phyloP scores from a whole-genome alignment of 2,329 filamentous ascomycete species.

The Hymenoscyphus fructigenus region DNA sequence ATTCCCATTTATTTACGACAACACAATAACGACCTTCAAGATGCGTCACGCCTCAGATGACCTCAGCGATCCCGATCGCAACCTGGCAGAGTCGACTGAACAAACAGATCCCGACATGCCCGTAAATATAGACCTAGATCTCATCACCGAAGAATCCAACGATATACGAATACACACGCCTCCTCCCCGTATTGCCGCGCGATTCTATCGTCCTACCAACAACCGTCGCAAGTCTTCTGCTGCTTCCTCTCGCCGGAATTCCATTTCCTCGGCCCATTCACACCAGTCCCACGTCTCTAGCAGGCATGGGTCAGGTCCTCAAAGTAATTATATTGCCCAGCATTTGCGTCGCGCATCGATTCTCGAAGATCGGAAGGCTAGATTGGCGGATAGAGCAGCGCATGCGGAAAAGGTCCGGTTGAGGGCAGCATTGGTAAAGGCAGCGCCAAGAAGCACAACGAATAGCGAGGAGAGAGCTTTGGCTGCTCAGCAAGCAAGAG shows the following conservation, averaged over 20 bases:
- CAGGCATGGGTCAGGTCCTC: slow-evolving; percentile 52
- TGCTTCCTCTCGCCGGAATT: slow-evolving; percentile 76
- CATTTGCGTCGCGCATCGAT: slow-evolving; percentile 78
- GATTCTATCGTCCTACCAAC: slow-evolving; percentile 69
- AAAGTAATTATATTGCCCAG: slow-evolving; percentile 76
- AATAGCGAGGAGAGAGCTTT: slow-evolving; percentile 74
- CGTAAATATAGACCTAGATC: slow-evolving; percentile 30
- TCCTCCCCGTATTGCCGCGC: slow-evolving; percentile 74
- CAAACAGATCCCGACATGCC: slow-evolving; percentile 20
- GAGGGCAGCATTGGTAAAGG: slow-evolving; percentile 71
- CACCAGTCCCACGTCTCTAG: slow-evolving; percentile 37
- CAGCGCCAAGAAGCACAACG: slow-evolving; percentile 61
- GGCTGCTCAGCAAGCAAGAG: slow-evolving; percentile 74
- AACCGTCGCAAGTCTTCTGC: slow-evolving; percentile 72
- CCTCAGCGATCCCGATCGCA: slow-evolving; percentile 37
- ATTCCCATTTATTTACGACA: not conserved
- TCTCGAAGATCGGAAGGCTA: slow-evolving; percentile 75
- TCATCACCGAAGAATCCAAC: slow-evolving; percentile 34
- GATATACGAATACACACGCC: slow-evolving; percentile 52
- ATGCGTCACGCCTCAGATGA: slow-evolving; percentile 36
- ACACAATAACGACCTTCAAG: slow-evolving; percentile 16
- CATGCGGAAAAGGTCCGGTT: slow-evolving; percentile 82
- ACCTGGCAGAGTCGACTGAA: slow-evolving; percentile 34
- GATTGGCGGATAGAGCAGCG: slow-evolving; percentile 75
- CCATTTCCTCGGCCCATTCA: slow-evolving; percentile 70